These are phyloP conservation scores for Zygoascus ofunaensis DNA, from an alignment of 805 yeast genomes.

Conservation along the genomic window DNA sequence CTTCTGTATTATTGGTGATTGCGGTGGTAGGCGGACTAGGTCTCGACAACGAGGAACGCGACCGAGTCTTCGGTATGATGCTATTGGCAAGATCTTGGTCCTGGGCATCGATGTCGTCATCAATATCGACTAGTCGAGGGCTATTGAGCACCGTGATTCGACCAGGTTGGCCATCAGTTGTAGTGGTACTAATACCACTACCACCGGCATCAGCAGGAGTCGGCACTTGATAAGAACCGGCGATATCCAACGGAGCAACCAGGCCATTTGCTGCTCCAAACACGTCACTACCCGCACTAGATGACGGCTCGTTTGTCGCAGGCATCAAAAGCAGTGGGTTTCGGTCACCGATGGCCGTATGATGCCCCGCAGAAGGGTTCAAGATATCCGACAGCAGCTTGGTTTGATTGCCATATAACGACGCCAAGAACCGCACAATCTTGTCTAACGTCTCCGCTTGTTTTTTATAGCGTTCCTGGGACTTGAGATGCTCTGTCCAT, in stretches of 20 bases:
- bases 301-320: constrained; percentile 1
- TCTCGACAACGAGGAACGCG: not conserved
- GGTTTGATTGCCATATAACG: constrained; percentile 62
- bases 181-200: not conserved
- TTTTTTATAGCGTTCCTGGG: constrained; percentile 74
- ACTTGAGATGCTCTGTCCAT: constrained; percentile 81
- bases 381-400: constrained; percentile 32
- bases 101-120: no score
- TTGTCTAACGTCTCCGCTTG: constrained; percentile 85
- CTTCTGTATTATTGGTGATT: not conserved
- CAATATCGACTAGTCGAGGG: not conserved
- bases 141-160: not conserved
- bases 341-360: not conserved
- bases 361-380: constrained; percentile 5
- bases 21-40: not conserved
- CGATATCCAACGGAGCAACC: not conserved
- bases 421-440: constrained; percentile 77
- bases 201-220: not conserved
- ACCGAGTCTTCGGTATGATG: not conserved
- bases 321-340: constrained; percentile 12
- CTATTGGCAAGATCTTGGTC: no score
- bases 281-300: not conserved
- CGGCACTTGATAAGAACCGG: not conserved
- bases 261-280: not conserved
- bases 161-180: not conserved